A percentile compares a stretch with the other conserved stretches of the same genome.
Evolutionary conservation across 345 rosid species (phyloP).

Genomic region (Carallia pectinifolia): DNA sequence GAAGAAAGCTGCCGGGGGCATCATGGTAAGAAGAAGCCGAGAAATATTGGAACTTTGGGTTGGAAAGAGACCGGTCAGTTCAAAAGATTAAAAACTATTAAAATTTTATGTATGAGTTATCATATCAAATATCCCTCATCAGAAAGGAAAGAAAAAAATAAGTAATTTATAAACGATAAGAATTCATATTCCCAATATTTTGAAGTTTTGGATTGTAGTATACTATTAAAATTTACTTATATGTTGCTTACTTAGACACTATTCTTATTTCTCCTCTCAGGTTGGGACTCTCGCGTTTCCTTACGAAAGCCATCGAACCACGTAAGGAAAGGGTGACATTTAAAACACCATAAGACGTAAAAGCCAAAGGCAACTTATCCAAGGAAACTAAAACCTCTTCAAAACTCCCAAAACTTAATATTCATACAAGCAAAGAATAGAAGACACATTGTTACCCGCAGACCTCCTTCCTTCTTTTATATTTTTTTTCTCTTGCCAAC

Average conservation of each 20-base stretch:
- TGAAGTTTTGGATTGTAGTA: no score
- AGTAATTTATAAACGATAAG: no score
- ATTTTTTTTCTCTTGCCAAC: neutral
- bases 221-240: no score
- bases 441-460: constrained; percentile 21
- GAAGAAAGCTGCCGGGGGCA: constrained; percentile 55
- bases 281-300: no score
- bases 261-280: no score
- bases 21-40: constrained; percentile 11
- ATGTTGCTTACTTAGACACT: no score
- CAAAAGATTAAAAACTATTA: neutral
- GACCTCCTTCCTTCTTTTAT: neutral
- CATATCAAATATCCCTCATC: no score
- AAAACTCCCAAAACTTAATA: neutral
- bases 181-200: no score
- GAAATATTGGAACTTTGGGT: constrained; percentile 12
- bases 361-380: constrained; percentile 28
- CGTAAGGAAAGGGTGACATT: neutral
- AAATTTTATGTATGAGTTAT: no score
- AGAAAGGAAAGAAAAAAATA: no score
- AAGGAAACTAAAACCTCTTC: constrained; percentile 40
- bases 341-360: constrained; percentile 28
- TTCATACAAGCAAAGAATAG: constrained; percentile 56
- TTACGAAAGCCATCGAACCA: neutral
- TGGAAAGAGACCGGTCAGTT: constrained; percentile 29